Base-by-base conservation (phyloP, 2,329 filamentous ascomycete species). In the Colletotrichum sp. region DNA sequence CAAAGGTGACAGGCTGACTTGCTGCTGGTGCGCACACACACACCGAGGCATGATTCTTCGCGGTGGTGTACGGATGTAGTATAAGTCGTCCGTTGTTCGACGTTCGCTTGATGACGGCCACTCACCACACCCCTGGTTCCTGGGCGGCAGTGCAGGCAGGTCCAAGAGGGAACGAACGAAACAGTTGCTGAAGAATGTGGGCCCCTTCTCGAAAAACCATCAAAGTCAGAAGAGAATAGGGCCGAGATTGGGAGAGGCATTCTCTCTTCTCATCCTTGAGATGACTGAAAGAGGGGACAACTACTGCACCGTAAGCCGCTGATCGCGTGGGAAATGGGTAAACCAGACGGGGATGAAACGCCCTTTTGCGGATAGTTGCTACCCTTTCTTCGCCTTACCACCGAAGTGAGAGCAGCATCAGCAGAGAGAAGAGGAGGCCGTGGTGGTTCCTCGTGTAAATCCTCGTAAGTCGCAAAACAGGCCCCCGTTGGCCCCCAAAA, bases 131-230 rank as follows among this genome's bases (percentile, higher is more conserved):
- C 39, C 66, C 24, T 71, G 16, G 67, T 57, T 59, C 39, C 39
- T 55, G 28, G 26, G 60, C 30, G 36, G n/a, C 59, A n/a, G 32
- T 55, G 66, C 44, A 70, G 34, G 44, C 26, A 44, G 32, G n/a
- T 28, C 18, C 52, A 30, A 34, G 60, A 30, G 62, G 15, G 32
- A 68, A 39, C 65, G 73, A 73, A 68, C 39, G 28, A 64, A 64
- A 68, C 64, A 44, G 28, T 16, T 49, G 62, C 44, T 76, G 73
- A 68, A 76, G 73, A 73, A 68, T 76, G 73, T 76, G 70, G 73
- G 64, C 62, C 34, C 26, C 44, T 21, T n/a, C 24, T 68, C 55
- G 44, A 32, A 49, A 55, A 26, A 7, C 57, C 52, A 44, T 32
- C 62, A 21, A 52, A n/a, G 39, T 32, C 52, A 49, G 30, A 57